Evolutionary conservation across 805 yeast genomes (phyloP), one percentile per base, ranked within the genome.

Genomic region (Kodamaea fukazawae): DNA sequence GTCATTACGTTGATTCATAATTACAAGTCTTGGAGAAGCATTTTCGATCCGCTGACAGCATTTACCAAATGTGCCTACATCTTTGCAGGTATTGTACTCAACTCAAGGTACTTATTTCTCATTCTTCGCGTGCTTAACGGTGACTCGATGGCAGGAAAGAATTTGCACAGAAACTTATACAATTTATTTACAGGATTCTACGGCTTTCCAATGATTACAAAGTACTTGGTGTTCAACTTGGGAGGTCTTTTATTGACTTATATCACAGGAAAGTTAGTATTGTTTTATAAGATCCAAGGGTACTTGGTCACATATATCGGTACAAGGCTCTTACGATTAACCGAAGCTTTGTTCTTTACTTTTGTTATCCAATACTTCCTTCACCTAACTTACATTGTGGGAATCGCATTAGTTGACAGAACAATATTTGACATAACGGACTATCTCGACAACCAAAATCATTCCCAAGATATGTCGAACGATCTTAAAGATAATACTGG

Each of bases 341-440:
- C 16, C 42, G 14, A 38, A 58, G 27, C 35, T 36, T 20, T 76
- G 1, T 49, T 71, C 1, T 37, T 73, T 20, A 72, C 81, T 0
- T 48, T 84, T n/a, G 20, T 76, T 1, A 58, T 81, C 29, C 86
- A 83, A 46, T 83, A 78, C 52, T 41, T 73, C 4, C 61, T 86
- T 28, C 87, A 81, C 47, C 53, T 79, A 35, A 76, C 90, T 1
- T 86, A 70, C 56, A 75, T 85, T 43, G 65, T 80, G 1, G 79
- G 88, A 0, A 77, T 85, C 1, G 61, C 86, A 22, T 71, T 83
- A 12, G 75, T 86, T 28, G 95, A 87, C 60, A 61, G 81, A 22
- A 73, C 81, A 34, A 69, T 87, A 39, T 57, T 75, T 18, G 90
- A 83, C 48, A 66, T 82, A 12, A 74, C 74, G 11, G 87, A 81